These are phyloP conservation scores for Lipomyces japonicus DNA, from an alignment of 805 yeast genomes.

Conservation along the genomic window DNA sequence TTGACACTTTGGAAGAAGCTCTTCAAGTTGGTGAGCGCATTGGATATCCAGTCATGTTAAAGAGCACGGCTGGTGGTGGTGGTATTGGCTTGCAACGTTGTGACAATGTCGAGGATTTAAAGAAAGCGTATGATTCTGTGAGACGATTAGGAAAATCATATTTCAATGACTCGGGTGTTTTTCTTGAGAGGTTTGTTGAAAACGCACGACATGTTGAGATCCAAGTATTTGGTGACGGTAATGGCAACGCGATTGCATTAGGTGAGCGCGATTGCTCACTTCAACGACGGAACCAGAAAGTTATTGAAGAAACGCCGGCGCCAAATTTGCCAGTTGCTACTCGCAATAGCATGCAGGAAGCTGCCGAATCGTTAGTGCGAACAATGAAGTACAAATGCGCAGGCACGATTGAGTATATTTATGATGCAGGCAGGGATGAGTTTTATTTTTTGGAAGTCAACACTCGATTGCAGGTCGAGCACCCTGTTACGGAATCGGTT, in stretches of 20 bases:
- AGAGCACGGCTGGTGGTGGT: slow-evolving; percentile 99
- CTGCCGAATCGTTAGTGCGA: slow-evolving; percentile 79
- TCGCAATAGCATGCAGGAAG: slow-evolving; percentile 66
- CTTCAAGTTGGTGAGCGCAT: slow-evolving; percentile 65
- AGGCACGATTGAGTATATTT: slow-evolving; percentile 95
- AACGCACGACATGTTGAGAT: slow-evolving; percentile 95
- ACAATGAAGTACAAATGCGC: slow-evolving; percentile 90
- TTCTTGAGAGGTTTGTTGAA: slow-evolving; percentile 90
- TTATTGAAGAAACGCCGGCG: slow-evolving; percentile 97
- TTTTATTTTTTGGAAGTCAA: slow-evolving; percentile 95
- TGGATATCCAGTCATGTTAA: slow-evolving; percentile 88
- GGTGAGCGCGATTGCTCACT: slow-evolving; percentile 98
- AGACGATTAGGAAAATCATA: slow-evolving; percentile 90
- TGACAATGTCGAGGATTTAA: slow-evolving; percentile 74
- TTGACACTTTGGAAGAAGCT: slow-evolving; percentile 70
- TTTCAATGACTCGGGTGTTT: slow-evolving; percentile 94
- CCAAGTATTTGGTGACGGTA: slow-evolving; percentile 95
- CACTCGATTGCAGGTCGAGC: slow-evolving; percentile 96
- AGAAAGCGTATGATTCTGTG: slow-evolving; percentile 81
- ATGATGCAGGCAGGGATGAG: slow-evolving; percentile 78
- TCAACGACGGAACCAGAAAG: slow-evolving; percentile 94
- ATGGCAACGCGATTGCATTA: slow-evolving; percentile 84
- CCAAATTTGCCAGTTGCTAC: slow-evolving; percentile 84
- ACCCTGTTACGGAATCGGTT: slow-evolving; percentile 92
- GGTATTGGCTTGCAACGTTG: slow-evolving; percentile 97